phyloP scores from a whole-genome alignment of 495 filamentous ascomycete species.

The Penicillium flavigenum region DNA sequence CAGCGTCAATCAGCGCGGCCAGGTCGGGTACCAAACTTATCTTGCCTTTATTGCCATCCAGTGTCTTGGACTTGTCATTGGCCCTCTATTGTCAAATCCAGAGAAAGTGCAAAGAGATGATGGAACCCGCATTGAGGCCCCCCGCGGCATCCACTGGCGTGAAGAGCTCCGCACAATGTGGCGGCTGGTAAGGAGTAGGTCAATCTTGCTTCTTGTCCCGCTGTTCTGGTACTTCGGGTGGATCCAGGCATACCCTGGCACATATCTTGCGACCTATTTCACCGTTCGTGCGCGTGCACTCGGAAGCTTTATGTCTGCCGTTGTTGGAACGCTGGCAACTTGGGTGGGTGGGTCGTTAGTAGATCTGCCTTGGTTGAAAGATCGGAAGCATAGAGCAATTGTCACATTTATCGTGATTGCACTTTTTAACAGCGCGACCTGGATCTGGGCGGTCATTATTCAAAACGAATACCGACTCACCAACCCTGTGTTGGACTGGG shows the following conservation, averaged over 20 bases:
- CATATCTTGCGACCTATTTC: constrained; percentile 59
- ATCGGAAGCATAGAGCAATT: constrained; percentile 22
- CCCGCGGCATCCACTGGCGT: constrained; percentile 41
- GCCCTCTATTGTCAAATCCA: constrained; percentile 50
- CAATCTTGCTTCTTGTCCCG: constrained; percentile 51
- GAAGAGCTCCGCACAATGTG: constrained; percentile 37
- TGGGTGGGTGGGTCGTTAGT: constrained; percentile 23
- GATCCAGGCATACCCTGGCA: constrained; percentile 54
- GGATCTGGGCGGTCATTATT: constrained; percentile 31
- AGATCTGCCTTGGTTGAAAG: constrained; percentile 23
- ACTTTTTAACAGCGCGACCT: constrained; percentile 23
- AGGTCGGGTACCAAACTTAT: constrained; percentile 53
- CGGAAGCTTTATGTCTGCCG: constrained; percentile 45
- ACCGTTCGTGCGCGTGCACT: constrained; percentile 53
- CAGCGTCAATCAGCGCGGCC: constrained; percentile 42
- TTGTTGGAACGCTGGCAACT: constrained; percentile 48
- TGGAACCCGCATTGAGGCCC: constrained; percentile 36
- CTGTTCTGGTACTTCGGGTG: constrained; percentile 53
- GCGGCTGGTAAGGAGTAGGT: constrained; percentile 39
- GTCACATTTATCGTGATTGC: constrained; percentile 25
- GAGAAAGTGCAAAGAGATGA: constrained; percentile 53
- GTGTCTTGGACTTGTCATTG: constrained; percentile 48
- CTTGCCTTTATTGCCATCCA: constrained; percentile 54
- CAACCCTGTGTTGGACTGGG: constrained; percentile 26
- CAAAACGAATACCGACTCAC: constrained; percentile 30